Evolutionary conservation across 1,139 yeast genomes (phyloP), one percentile per base, ranked within the genome.

Genomic region (Candida sp.): DNA sequence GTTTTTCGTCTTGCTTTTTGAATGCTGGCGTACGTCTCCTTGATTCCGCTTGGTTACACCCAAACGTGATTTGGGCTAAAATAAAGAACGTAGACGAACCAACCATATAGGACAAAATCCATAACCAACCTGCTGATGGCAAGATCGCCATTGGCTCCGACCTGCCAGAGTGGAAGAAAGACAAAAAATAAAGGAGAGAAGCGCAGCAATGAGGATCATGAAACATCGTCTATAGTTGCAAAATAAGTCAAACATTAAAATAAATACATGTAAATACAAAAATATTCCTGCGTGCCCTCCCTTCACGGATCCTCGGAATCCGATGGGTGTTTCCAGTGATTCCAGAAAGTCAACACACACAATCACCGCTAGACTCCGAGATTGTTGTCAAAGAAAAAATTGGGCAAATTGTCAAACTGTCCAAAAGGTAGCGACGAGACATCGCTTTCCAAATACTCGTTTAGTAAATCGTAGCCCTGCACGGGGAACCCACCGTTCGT

Each of bases 331-430:
- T 17, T 17, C 17, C 17, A 17, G 17, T 17, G 17, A 17, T 17
- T 17, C 23, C 23, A 35, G 23, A 35, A 35, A 12, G 23, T 17
- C 17, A 28, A 8, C 9, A 28, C 31, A 28, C 31, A 8, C 31
- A 7, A 28, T 28, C 31, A 28, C 7, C 31, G 9, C 31, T 28
- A 28, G 9, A 8, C 31, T 28, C 73, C 72, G 40, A 68, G 52
- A 51, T 69, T 72, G 48, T 71, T 72, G 54, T 75, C 80, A 52
- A 66, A 72, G 58, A 76, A 74, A 52, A 70, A 73, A 55, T 75
- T 75, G 7, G 80, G 80, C 49, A 73, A 55, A 46, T 56, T 67
- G 46, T 62, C 53, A 50, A 60, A 52, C 44, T 60, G 62, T 12
- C 54, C 53, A 31, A 53, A 53, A 9, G 59, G 46, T 53, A 58